Evolutionary conservation across 441 rosid genomes (phyloP).

Genomic region (Kokia cookei): DNA sequence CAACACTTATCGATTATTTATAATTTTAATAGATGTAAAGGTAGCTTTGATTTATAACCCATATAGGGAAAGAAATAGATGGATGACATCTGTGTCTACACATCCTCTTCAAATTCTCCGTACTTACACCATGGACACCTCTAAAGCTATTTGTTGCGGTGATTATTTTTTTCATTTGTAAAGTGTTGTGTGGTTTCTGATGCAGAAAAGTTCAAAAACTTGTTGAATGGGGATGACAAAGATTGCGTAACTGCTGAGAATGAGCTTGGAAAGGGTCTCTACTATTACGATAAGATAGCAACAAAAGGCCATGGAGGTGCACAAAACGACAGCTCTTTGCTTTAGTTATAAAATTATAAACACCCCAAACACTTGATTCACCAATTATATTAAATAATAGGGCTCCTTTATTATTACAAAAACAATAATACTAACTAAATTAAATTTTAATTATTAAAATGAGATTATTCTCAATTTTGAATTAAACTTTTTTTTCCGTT

Average conservation of each 20-base stretch:
- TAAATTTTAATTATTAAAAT: no score
- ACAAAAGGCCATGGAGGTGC: neutral
- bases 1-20: neutral
- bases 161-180: neutral
- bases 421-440: no score
- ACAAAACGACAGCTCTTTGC: constrained; percentile 25
- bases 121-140: neutral
- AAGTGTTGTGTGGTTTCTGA: neutral
- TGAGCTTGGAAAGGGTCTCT: neutral
- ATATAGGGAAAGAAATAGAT: neutral
- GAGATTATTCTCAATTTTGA: no score
- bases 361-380: neutral
- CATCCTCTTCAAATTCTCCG: neutral
- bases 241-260: constrained; percentile 15
- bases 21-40: neutral
- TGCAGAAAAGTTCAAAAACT: neutral
- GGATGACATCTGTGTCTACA: neutral
- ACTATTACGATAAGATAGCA: neutral
- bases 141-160: neutral
- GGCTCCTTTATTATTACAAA: no score
- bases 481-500: no score
- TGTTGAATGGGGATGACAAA: constrained; percentile 1
- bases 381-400: neutral
- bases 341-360: neutral
- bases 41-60: neutral